Evolutionary conservation across 345 rosid species (phyloP), one percentile per base, ranked within the genome.

Genomic region (Toxicodendron radicans): DNA sequence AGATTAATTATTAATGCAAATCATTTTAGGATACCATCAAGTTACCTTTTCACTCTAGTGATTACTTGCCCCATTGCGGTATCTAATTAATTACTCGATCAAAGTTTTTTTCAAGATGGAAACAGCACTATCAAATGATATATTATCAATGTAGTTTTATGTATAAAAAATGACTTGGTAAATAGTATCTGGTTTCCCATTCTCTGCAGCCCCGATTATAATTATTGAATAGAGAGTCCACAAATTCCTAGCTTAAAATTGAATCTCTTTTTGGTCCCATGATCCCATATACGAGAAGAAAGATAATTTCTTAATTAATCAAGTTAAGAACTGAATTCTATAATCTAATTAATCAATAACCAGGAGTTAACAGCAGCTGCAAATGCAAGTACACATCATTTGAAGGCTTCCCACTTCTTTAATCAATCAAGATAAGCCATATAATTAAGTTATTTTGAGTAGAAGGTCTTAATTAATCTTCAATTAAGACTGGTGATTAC

Each of bases 41-140:
- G 20, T 2, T 7, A 32, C 20, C 21, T 38, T 52, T 21, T 30
- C 23, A 63, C 27, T 73, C 62, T 14, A 4, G 75, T 21, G 75
- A 62, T 20, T 62, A 62, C 52, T 30, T 35, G 52, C 75, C 62
- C 53, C 61, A 35, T 52, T 52, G 23, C 20, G 52, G 61, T 64
- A 11, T 54, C 43, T 23, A 16, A n/a, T n/a, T n/a, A n/a, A n/a
- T n/a, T n/a, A n/a, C n/a, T n/a, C n/a, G n/a, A n/a, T n/a, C n/a
- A n/a, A n/a, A n/a, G n/a, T n/a, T n/a, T n/a, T n/a, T n/a, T n/a
- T n/a, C n/a, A n/a, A n/a, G 14, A 64, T 64, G 62, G 70, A 64
- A 41, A n/a, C 23, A 53, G 32, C 70, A 38, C 33, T 53, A 35
- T 56, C 59, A 4, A 32, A 52, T 1, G 58, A 35, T 5, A 5